Conservation (phyloP, 2,329 filamentous ascomycete species). For the Tolypocladium ovalisporum region DNA sequence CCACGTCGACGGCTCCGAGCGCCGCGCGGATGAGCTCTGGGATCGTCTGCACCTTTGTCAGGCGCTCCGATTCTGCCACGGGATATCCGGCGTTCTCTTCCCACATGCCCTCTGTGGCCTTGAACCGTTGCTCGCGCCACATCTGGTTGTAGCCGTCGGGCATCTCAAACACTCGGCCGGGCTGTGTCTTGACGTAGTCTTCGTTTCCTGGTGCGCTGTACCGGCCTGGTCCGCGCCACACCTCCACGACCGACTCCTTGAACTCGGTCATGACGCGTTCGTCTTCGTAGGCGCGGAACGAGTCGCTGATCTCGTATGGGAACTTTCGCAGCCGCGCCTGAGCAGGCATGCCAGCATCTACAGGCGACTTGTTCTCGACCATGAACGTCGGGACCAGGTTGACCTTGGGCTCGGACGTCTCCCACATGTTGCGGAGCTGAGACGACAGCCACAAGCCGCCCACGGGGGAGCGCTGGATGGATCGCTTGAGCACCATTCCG, state of each 20-base stretch:
- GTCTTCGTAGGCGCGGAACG: conserved; percentile 77
- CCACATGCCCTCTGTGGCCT: conserved; percentile 80
- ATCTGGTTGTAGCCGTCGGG: conserved; percentile 94
- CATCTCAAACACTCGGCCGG: conserved; percentile 89
- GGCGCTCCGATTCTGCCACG: conserved; percentile 29
- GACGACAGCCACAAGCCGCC: conserved; percentile 84
- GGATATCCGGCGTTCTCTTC: conserved; percentile 67
- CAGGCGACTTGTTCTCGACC: conserved; percentile 75
- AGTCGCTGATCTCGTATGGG: conserved; percentile 46
- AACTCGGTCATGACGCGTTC: conserved; percentile 90
- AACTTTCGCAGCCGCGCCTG: conserved; percentile 68
- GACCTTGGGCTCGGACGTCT: conserved; percentile 55
- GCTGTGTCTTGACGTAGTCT: conserved; percentile 60
- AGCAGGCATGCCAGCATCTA: conserved; percentile 73
- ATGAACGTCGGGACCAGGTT: conserved; percentile 77
- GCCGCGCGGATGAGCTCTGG: conserved; percentile 71
- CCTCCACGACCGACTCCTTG: conserved; percentile 94
- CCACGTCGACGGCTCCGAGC: conserved; percentile 74
- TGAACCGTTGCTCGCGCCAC: conserved; percentile 81
- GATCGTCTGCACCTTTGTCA: conserved; percentile 67
- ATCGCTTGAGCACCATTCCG: conserved; percentile 86
- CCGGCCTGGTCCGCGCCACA: conserved; percentile 73
- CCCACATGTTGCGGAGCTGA: conserved; percentile 76
- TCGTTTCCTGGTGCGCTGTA: conserved; percentile 58
- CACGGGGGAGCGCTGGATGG: conserved; percentile 72